A percentile compares a stretch with the other conserved stretches of the same genome.
phyloP scores from a whole-genome alignment of 768 basidiomycete species.

The Hypholoma sublateritium region DNA sequence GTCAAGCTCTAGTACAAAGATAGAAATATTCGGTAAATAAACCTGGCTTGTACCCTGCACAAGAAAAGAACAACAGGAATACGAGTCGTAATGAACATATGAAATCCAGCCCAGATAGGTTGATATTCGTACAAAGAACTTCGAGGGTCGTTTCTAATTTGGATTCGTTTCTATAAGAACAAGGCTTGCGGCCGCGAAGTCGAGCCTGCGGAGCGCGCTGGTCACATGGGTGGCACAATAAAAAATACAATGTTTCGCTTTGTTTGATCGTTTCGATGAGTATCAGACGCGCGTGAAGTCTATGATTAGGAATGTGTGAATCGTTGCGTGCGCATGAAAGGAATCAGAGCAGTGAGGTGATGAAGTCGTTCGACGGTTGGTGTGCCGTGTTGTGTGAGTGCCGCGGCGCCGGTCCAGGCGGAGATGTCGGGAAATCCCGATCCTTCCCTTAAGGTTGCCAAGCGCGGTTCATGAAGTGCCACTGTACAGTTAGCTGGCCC shows the following conservation, averaged over 20 bases:
- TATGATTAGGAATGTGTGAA: background rate
- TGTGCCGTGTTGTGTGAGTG: background rate
- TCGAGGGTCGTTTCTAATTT: background rate
- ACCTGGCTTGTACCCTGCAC: background rate
- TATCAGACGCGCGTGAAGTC: background rate
- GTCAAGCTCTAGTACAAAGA: background rate
- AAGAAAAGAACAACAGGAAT: background rate
- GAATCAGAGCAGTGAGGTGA: background rate
- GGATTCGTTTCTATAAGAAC: background rate
- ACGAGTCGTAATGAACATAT: background rate
- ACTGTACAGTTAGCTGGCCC: conserved; percentile 55
- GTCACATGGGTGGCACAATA: background rate
- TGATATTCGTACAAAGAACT: background rate
- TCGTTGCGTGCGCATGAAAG: background rate
- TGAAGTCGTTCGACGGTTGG: background rate
- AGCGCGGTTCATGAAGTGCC: conserved; percentile 53
- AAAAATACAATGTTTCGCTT: background rate
- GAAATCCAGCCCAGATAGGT: background rate
- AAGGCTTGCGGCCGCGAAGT: background rate
- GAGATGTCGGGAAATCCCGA: too few species aligned
- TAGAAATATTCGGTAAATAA: background rate
- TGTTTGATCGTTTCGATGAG: background rate
- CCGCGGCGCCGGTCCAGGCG: too few species aligned
- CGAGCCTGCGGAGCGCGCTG: background rate
- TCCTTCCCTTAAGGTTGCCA: conserved; percentile 10